A percentile compares a stretch with the other conserved stretches of the same genome.
Conservation (phyloP, 306 rosid species). For the Oemleria cerasiformis region DNA sequence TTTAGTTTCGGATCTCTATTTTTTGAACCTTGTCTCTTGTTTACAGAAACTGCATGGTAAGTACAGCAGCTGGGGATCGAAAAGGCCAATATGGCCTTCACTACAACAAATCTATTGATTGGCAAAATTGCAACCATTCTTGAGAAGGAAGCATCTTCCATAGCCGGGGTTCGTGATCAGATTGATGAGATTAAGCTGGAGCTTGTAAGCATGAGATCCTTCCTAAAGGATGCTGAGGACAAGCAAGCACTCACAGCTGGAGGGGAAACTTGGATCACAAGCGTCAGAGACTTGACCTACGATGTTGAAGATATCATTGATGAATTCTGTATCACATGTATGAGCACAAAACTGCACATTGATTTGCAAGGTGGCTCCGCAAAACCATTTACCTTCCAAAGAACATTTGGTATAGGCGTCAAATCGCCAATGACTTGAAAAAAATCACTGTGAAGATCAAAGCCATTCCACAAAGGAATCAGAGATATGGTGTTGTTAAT, state of each 20-base stretch:
- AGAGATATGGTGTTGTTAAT: neutral
- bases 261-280: too few relatives aligned
- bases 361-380: neutral
- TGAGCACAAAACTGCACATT: neutral
- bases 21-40: too few relatives aligned
- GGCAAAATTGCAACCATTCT: neutral
- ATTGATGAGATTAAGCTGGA: neutral
- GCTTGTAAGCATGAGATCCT: conserved; percentile 4
- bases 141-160: neutral
- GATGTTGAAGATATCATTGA: conserved; percentile 9
- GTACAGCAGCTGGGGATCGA: too few relatives aligned
- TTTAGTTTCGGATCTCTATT: too few relatives aligned
- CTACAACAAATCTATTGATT: neutral
- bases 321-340: conserved; percentile 2
- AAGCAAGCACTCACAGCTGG: neutral
- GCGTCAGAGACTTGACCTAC: neutral
- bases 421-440: neutral
- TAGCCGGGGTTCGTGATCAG: neutral
- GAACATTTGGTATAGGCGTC: too few relatives aligned
- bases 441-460: neutral
- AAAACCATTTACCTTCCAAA: too few relatives aligned
- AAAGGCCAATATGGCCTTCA: neutral
- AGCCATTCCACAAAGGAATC: neutral
- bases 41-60: too few relatives aligned
- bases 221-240: neutral